Evolutionary conservation across 2,329 filamentous ascomycete species (phyloP).

Genomic region (Sclerotinia minor): DNA sequence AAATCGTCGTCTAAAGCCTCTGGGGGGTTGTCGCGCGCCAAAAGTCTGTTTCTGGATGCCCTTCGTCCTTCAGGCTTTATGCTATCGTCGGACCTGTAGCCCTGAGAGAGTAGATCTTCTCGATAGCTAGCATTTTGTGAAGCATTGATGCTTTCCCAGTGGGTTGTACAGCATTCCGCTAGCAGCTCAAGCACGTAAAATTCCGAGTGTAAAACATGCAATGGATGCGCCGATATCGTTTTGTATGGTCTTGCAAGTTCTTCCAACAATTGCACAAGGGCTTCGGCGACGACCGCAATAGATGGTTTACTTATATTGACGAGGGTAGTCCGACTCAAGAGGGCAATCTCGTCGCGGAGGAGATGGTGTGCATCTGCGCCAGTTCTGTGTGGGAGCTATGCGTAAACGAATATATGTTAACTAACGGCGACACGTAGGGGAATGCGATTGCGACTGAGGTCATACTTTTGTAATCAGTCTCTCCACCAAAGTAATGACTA

Average conservation of each 20-base stretch:
- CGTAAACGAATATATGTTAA: constrained; percentile 25
- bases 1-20: constrained; percentile 50
- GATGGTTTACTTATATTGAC: constrained; percentile 59
- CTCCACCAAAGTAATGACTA: constrained; percentile 63
- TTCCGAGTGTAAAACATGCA: constrained; percentile 63
- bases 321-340: constrained; percentile 61
- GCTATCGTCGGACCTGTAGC: constrained; percentile 26
- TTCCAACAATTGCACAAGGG: constrained; percentile 58
- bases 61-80: constrained; percentile 32
- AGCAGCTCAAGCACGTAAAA: constrained; percentile 63
- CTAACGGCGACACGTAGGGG: constrained; percentile 25
- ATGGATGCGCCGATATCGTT: constrained; percentile 53
- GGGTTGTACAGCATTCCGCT: constrained; percentile 63
- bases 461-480: constrained; percentile 62
- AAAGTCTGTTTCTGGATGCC: constrained; percentile 35
- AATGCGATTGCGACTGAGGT: constrained; percentile 21
- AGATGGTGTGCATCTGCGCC: constrained; percentile 58
- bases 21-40: constrained; percentile 34
- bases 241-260: constrained; percentile 58
- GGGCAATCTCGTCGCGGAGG: constrained; percentile 60
- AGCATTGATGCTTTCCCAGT: constrained; percentile 53
- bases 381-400: constrained; percentile 62
- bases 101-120: constrained; percentile 33
- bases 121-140: constrained; percentile 31
- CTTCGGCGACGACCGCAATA: constrained; percentile 56